These are phyloP conservation scores for Emericellopsis atlantica DNA, from an alignment of 2,329 filamentous ascomycete genomes.

Conservation along the genomic window DNA sequence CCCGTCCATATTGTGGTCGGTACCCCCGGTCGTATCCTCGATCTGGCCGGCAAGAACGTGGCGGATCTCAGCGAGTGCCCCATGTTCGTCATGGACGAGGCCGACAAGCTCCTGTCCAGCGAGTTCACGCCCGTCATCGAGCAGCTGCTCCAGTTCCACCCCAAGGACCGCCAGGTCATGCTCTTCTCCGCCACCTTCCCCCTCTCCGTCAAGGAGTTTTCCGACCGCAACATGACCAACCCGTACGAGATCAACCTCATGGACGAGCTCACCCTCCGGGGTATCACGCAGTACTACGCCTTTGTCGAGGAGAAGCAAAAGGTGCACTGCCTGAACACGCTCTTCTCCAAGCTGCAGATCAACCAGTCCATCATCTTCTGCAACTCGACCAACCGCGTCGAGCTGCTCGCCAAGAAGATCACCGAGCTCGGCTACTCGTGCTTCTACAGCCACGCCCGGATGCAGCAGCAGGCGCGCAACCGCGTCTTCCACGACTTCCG, in stretches of 20 bases:
- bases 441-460: slow-evolving; percentile 97
- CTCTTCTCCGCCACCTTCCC: slow-evolving; percentile 98
- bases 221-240: slow-evolving; percentile 91
- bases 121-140: slow-evolving; percentile 98
- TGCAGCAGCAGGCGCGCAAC: slow-evolving; percentile 94
- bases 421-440: slow-evolving; percentile 98
- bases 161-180: slow-evolving; percentile 97
- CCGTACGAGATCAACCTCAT: slow-evolving; percentile 99
- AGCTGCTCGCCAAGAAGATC: slow-evolving; percentile 96
- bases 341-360: slow-evolving; percentile 98
- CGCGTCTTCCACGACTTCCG: slow-evolving; percentile 99
- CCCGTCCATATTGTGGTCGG: slow-evolving; percentile 96
- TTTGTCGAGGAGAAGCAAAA: slow-evolving; percentile 99
- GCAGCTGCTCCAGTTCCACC: slow-evolving; percentile 87
- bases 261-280: slow-evolving; percentile 94
- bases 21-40: slow-evolving; percentile 90
- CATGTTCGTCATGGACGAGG: slow-evolving; percentile 99
- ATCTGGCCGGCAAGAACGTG: slow-evolving; percentile 91
- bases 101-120: slow-evolving; percentile 90
- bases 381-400: slow-evolving; percentile 97
- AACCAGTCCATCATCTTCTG: slow-evolving; percentile 99
- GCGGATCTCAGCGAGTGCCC: slow-evolving; percentile 92
- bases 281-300: slow-evolving; percentile 98
- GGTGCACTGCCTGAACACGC: slow-evolving; percentile 95
- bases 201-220: slow-evolving; percentile 93